Base-by-base conservation (phyloP, 176 grass and related monocot species). In the Zea luxurians region DNA sequence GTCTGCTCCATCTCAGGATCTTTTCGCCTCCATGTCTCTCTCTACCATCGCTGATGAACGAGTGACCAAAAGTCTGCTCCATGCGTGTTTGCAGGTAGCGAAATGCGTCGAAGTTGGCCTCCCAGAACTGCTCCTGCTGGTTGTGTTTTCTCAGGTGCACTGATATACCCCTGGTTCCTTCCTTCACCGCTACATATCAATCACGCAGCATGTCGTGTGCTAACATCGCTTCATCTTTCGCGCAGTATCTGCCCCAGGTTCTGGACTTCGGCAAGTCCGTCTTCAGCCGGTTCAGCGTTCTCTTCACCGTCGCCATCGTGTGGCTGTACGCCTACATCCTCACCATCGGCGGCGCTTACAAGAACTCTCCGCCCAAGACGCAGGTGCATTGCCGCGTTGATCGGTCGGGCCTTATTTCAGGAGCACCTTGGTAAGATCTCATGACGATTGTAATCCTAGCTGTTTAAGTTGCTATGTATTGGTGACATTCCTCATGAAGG, bases 61-160 rank as follows among this genome's bases (percentile, higher is more conserved):
- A 20, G 34, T 66, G 6, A 61, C 68, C 1, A 18, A 73, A 55
- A 17, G 3, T 55, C 27, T 15, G 38, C 20, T 53, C 3, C 27
- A 27, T 27, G 27, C 27, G 43, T 82, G 17, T 76, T 75, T 83
- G 37, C 66, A 99, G 96, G 96, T 95, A 64, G 90, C 92, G 0
- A 99, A 99, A 77, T 99, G 96, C 18, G 82, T 99, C n/a, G 96
- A 99, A 85, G 57, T 99, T 77, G 92, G 96, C 13, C 86, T 99
- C 60, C 96, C 96, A 17, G 84, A 92, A 71, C 49, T 99, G 10
- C 65, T 99, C 36, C 65, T 99, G 4, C 52, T 99, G 75, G 68
- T 99, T 48, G 47, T 81, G 59, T 89, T 99, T 85, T 91, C 89
- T 60, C 92, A 96, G 90, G 96, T 96, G 27, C 27, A 85, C 15